Evolutionary conservation across 2,329 filamentous ascomycete species (phyloP).

Genomic region (Talaromyces sp.): DNA sequence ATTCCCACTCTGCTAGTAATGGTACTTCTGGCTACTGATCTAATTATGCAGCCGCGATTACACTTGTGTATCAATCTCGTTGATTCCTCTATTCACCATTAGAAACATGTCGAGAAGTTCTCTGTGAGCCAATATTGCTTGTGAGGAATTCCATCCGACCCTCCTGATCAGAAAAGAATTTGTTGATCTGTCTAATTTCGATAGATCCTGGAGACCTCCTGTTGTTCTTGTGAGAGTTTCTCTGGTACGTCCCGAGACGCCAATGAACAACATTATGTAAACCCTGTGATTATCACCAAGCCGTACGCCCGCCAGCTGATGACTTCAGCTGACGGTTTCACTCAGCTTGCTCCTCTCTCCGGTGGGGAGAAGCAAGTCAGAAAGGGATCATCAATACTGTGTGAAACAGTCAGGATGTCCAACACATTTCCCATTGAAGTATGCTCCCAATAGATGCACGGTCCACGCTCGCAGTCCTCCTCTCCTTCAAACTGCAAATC

Average conservation of each 20-base stretch:
- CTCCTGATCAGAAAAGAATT: background rate
- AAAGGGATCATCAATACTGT: background rate
- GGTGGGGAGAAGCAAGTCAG: background rate
- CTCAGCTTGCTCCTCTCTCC: background rate
- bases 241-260: background rate
- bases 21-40: background rate
- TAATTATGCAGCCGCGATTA: background rate
- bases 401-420: conserved; percentile 9
- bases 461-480: conserved; percentile 22
- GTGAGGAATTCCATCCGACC: background rate
- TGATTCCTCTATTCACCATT: background rate
- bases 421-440: conserved; percentile 18
- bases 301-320: background rate
- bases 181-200: background rate
- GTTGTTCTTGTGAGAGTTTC: background rate
- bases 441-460: conserved; percentile 34
- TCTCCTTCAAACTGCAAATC: conserved; percentile 26
- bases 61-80: background rate
- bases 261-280: background rate
- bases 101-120: background rate
- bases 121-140: background rate
- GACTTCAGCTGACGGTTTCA: no score
- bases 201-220: background rate
- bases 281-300: background rate
- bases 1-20: background rate